Evolutionary conservation across 1,284 basidiomycete genomes (phyloP).

Genomic region (Caloboletus inedulis): DNA sequence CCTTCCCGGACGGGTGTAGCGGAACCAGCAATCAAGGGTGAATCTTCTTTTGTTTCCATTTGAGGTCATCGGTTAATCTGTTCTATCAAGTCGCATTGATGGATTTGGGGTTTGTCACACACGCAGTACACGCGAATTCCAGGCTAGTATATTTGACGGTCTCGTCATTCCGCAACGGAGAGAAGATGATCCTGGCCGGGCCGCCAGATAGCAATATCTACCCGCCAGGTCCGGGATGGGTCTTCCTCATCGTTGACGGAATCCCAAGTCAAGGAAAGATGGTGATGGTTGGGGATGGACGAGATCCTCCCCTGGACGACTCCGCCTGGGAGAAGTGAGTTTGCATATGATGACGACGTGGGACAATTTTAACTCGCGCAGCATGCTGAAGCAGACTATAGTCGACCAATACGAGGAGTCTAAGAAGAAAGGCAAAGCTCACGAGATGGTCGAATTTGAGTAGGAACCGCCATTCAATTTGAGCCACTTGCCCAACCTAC

Average conservation of each 20-base stretch:
- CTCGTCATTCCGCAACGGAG: conserved; percentile 35
- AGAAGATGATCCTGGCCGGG: conserved; percentile 46
- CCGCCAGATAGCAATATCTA: conserved; percentile 67
- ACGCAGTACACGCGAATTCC: conserved; percentile 74
- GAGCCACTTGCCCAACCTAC: background rate
- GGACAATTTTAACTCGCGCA: conserved; percentile 17
- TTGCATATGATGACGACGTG: conserved; percentile 22
- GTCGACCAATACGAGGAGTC: conserved; percentile 52
- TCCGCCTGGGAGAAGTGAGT: conserved; percentile 55
- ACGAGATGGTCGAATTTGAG: conserved; percentile 5
- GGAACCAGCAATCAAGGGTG: conserved; percentile 37
- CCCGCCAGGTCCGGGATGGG: conserved; percentile 78
- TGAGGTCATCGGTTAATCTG: conserved; percentile 4
- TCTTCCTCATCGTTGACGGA: conserved; percentile 68
- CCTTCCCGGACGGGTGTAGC: conserved; percentile 25
- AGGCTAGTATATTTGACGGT: conserved; percentile 66
- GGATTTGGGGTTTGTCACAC: conserved; percentile 77
- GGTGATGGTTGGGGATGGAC: conserved; percentile 69
- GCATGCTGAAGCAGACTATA: conserved; percentile 43
- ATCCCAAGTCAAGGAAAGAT: conserved; percentile 66
- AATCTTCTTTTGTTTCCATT: background rate
- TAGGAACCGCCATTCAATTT: background rate
- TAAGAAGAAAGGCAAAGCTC: conserved; percentile 31
- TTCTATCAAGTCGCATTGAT: conserved; percentile 60
- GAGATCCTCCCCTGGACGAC: conserved; percentile 54